Base-by-base conservation (phyloP, 2,329 filamentous ascomycete species). In the Pestalotiopsis fici region DNA sequence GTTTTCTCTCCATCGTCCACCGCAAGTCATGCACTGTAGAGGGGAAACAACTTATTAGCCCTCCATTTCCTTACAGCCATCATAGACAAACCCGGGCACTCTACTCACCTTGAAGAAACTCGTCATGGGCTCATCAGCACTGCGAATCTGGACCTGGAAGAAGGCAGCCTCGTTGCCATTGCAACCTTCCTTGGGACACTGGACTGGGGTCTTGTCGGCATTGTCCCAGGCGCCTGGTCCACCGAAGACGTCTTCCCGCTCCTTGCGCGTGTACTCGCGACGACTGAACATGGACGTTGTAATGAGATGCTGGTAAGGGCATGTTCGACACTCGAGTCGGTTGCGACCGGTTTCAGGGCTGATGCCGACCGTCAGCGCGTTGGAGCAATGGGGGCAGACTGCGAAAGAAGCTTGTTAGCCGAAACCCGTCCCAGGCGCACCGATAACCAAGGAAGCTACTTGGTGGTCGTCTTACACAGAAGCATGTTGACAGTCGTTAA, bases 81-180 rank as follows among this genome's bases (percentile, higher is more conserved):
- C 3, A 25, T 28, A 15, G 12, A 15, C 13, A 6, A 57, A 15
- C 4, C 25, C 31, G 31, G 55, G 4, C n/a, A 15, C 27, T 5
- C 28, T n/a, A 71, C 78, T 57, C 76, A 93, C 92, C 88, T 94
- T 96, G 82, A 91, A 97, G 81, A 98, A 98, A 69, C 90, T 95
- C 72, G 96, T 99, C 93, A 97, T 98, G 69, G 96, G 96, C 86
- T 99, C 96, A 82, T 99, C 96, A 64, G 96, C 96, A 85, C 94
- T 97, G 74, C 96, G 90, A 82, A 98, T 98, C 86, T 99, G 96
- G 74, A 98, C 90, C 85, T 97, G 94, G 84, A 95, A 97, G 84
- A 95, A 98, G 71, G 95, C 97, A 3, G 96, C 96, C 83, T 94
- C 90, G 69, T 89, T 87, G 70, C 94, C 94, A 76, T 93, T 87